A percentile compares a stretch with the other conserved stretches of the same genome.
These are phyloP conservation scores for Pseudogymnoascus sp. DNA, from an alignment of 2,329 filamentous ascomycete genomes.

Conservation along the genomic window DNA sequence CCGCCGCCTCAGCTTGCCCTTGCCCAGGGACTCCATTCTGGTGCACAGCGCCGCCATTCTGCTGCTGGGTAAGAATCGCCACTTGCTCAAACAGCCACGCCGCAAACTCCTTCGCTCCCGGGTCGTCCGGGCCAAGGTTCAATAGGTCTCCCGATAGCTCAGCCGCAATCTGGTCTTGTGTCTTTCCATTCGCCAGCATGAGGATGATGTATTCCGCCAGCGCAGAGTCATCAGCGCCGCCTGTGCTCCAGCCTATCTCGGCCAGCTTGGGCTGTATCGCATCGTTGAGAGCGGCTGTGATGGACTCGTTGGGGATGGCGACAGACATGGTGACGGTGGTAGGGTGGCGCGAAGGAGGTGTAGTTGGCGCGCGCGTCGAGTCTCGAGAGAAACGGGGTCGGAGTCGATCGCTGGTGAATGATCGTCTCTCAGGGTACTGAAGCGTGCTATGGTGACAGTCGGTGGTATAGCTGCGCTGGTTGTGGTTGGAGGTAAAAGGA, in stretches of 20 bases:
- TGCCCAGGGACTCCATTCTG: constrained; percentile 28
- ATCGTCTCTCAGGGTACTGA: neutral
- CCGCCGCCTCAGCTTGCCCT: constrained; percentile 48
- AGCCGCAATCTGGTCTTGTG: constrained; percentile 76
- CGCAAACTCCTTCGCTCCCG: constrained; percentile 73
- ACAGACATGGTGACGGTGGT: constrained; percentile 56
- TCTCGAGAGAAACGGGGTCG: neutral
- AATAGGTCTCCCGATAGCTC: constrained; percentile 87
- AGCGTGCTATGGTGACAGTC: neutral
- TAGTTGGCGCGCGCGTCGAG: neutral
- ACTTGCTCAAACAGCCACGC: constrained; percentile 92
- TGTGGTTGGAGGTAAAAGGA: neutral
- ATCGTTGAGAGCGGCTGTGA: constrained; percentile 74
- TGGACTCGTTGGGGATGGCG: constrained; percentile 66
- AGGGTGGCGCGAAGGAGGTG: neutral
- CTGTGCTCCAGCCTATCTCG: constrained; percentile 85
- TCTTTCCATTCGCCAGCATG: constrained; percentile 94
- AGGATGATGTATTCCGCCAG: constrained; percentile 94
- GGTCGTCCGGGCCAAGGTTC: constrained; percentile 72
- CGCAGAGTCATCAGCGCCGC: constrained; percentile 67
- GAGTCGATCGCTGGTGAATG: neutral
- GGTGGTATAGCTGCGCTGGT: neutral
- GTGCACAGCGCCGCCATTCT: constrained; percentile 41
- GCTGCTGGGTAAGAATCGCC: constrained; percentile 53
- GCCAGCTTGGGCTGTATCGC: constrained; percentile 85